A percentile compares a stretch with the other conserved stretches of the same genome.
phyloP scores from a whole-genome alignment of 106 monocot genomes.

The Dendrobium chrysotoxum region DNA sequence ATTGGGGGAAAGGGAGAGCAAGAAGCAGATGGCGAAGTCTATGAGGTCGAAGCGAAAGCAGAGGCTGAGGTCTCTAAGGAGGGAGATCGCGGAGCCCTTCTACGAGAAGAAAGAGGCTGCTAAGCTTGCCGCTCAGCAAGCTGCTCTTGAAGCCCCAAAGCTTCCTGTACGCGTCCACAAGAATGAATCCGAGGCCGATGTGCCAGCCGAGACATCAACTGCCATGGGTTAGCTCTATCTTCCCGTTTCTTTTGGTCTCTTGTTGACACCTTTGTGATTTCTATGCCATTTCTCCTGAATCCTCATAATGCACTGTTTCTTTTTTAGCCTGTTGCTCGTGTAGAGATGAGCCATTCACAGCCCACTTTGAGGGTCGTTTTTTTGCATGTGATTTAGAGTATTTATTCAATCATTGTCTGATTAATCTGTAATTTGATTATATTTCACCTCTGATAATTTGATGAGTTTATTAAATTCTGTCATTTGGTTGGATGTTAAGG shows the following conservation, averaged over 20 bases:
- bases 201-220: neutral
- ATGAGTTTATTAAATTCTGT: too few relatives aligned
- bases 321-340: too few relatives aligned
- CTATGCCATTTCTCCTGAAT: too few relatives aligned
- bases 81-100: slow-evolving; percentile 53
- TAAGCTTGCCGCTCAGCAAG: slow-evolving; percentile 57
- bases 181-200: neutral
- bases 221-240: slow-evolving; percentile 14
- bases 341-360: too few relatives aligned
- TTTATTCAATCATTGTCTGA: too few relatives aligned
- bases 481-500: too few relatives aligned
- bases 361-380: too few relatives aligned
- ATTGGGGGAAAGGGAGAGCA: neutral
- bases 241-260: neutral
- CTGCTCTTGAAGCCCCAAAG: slow-evolving; percentile 63
- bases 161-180: slow-evolving; percentile 31
- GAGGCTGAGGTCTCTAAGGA: slow-evolving; percentile 47
- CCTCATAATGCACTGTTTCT: too few relatives aligned
- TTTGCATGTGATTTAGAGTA: too few relatives aligned
- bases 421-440: too few relatives aligned
- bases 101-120: slow-evolving; percentile 71
- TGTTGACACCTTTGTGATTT: too few relatives aligned
- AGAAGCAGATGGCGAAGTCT: slow-evolving; percentile 38
- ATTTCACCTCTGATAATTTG: too few relatives aligned
- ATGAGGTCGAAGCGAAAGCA: slow-evolving; percentile 69